Conservation (phyloP, 2,329 filamentous ascomycete genomes). For the Knoxdaviesia proteae region DNA sequence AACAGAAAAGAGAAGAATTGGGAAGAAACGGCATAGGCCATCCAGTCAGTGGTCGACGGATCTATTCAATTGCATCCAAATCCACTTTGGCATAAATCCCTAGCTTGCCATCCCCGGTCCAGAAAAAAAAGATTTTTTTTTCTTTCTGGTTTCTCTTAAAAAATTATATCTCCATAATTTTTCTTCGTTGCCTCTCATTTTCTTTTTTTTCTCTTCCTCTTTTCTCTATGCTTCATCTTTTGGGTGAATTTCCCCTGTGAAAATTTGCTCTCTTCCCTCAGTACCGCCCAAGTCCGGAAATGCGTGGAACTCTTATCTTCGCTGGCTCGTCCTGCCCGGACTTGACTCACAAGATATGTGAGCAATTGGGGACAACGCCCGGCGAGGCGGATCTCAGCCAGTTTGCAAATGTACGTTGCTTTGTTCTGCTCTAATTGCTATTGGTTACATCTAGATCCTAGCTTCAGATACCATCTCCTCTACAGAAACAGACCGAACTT, state of each 20-base stretch:
- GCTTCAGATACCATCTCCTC: neutral
- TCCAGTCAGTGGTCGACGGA: no score
- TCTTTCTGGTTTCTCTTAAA: conserved; percentile 2
- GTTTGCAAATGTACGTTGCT: conserved; percentile 41
- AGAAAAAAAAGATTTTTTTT: no score
- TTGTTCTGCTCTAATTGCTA: conserved; percentile 7
- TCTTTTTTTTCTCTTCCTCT: no score
- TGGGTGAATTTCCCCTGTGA: no score
- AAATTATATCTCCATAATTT: neutral
- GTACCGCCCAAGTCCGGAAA: conserved; percentile 12
- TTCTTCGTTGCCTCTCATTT: no score
- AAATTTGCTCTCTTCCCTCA: no score
- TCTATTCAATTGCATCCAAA: no score
- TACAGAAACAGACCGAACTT: conserved; percentile 6
- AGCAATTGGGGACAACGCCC: conserved; percentile 44
- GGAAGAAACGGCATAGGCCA: no score
- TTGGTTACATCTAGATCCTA: conserved; percentile 5
- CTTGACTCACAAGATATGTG: conserved; percentile 44
- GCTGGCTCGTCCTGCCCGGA: conserved; percentile 45
- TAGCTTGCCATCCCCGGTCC: no score
- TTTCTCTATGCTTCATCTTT: no score
- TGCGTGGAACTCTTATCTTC: conserved; percentile 49
- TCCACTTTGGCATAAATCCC: no score
- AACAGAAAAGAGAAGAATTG: no score
- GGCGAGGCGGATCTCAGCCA: conserved; percentile 45